phyloP scores from a whole-genome alignment of 306 rosid species.

The Cicer judaicum region DNA sequence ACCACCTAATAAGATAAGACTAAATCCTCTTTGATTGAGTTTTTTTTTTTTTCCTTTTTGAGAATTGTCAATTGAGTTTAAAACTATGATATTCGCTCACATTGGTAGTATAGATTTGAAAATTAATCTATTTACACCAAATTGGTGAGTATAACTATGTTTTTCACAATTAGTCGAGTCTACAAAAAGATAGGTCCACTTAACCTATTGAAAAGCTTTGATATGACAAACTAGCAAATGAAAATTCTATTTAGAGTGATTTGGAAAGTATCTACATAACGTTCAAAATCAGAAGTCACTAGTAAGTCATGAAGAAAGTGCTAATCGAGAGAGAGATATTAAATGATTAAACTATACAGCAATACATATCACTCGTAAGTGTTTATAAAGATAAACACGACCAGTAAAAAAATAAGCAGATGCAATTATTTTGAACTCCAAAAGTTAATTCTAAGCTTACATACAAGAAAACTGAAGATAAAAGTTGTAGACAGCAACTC shows the following conservation, averaged over 20 bases:
- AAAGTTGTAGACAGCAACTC: constrained; percentile 85
- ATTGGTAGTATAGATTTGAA: background rate
- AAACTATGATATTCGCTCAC: constrained; percentile 6
- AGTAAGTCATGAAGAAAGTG: constrained; percentile 4
- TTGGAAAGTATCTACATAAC: background rate
- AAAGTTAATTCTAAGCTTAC: constrained; percentile 43
- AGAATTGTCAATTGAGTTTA: background rate
- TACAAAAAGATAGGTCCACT: background rate
- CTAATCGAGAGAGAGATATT: background rate
- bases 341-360: background rate
- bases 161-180: background rate
- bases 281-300: constrained; percentile 16
- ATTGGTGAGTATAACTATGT: background rate
- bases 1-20: background rate
- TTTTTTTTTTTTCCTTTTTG: background rate
- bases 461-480: constrained; percentile 78
- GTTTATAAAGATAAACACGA: constrained; percentile 21
- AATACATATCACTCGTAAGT: constrained; percentile 8
- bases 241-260: background rate
- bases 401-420: constrained; percentile 16
- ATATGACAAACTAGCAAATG: constrained; percentile 15
- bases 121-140: background rate
- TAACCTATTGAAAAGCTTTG: constrained; percentile 1
- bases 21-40: background rate
- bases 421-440: constrained; percentile 18